Evolutionary conservation across 1,284 basidiomycete species (phyloP), one percentile per base, ranked within the genome.

Genomic region (Anthracocystis panici-leucophaei): DNA sequence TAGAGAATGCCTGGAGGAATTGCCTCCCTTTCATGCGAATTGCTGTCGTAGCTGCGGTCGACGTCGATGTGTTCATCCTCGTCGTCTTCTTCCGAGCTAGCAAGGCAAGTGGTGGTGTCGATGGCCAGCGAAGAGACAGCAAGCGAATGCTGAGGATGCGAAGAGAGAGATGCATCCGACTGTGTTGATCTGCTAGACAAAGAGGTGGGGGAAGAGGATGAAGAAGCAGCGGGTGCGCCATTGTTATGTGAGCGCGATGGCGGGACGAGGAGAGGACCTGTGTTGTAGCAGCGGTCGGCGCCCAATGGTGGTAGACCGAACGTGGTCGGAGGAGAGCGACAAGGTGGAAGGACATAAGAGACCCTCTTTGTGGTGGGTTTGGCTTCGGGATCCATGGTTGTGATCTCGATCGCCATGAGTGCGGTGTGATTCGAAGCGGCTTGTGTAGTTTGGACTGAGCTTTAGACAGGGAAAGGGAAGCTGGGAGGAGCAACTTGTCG

Each of bases 1-100:
- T 98, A 98, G 10, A 99, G 87, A 53, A 99, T 96, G 1, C 97
- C 96, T 73, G 92, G 90, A 0, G 96, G 95, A 1, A 62, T 55
- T 20, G 59, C 21, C 11, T 56, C 48, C 18, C 23, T 33, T 6
- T 40, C 48, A 21, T 38, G 11, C n/a, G 10, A 23, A 8, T 54
- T 35, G 48, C 9, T 16, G 23, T 63, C 66, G 14, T 52, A 42
- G 14, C 46, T 38, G 1, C 31, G 14, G 46, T 50, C 52, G 8
- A 18, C 16, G 6, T 48, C 38, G n/a, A 31, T 20, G 11, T 42
- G 23, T 23, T 57, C 41, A 9, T 72, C 62, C 8, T 57, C 35
- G 14, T 41, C 46, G 6, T 57, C 41, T 11, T 54, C 20, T 21
- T 35, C 46, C 12, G 50, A 44, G 35, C 56, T 31, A 1, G 61